phyloP scores from a whole-genome alignment of 1,284 basidiomycete species.

The Termitomyces sp. region DNA sequence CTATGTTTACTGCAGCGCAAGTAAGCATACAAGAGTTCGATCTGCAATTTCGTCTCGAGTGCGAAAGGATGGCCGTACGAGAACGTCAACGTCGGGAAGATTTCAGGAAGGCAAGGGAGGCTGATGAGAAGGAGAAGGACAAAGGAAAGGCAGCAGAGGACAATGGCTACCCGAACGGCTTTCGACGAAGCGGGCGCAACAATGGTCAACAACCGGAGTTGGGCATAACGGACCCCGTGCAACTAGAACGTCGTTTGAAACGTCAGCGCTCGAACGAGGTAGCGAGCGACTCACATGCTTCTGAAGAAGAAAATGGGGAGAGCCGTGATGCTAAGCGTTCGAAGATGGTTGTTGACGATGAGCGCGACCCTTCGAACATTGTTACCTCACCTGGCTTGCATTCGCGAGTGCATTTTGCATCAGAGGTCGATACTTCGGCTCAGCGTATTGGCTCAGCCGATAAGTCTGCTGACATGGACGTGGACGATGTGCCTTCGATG shows the following conservation, averaged over 20 bases:
- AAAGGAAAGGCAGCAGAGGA: constrained; percentile 33
- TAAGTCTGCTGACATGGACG: constrained; percentile 23
- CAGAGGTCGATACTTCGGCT: constrained; percentile 20
- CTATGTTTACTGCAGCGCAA: constrained; percentile 85
- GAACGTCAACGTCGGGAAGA: constrained; percentile 69
- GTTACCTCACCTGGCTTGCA: constrained; percentile 29
- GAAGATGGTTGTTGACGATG: constrained; percentile 41
- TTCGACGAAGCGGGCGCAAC: constrained; percentile 63
- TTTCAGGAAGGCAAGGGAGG: constrained; percentile 46
- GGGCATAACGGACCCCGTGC: constrained; percentile 63
- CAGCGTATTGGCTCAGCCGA: neutral
- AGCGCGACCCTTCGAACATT: constrained; percentile 41
- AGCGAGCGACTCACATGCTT: constrained; percentile 47
- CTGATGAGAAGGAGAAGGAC: constrained; percentile 37
- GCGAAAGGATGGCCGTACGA: constrained; percentile 82
- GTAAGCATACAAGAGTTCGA: constrained; percentile 92
- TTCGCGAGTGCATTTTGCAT: constrained; percentile 41
- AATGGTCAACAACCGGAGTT: constrained; percentile 70
- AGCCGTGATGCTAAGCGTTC: constrained; percentile 49
- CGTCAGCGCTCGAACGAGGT: constrained; percentile 60
- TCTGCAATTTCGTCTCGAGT: constrained; percentile 75
- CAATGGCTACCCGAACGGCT: constrained; percentile 31
- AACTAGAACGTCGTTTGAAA: constrained; percentile 69
- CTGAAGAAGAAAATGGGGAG: constrained; percentile 46
- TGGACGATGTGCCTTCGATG: constrained; percentile 23